phyloP scores from a whole-genome alignment of 805 yeast species.

The Candida takata region DNA sequence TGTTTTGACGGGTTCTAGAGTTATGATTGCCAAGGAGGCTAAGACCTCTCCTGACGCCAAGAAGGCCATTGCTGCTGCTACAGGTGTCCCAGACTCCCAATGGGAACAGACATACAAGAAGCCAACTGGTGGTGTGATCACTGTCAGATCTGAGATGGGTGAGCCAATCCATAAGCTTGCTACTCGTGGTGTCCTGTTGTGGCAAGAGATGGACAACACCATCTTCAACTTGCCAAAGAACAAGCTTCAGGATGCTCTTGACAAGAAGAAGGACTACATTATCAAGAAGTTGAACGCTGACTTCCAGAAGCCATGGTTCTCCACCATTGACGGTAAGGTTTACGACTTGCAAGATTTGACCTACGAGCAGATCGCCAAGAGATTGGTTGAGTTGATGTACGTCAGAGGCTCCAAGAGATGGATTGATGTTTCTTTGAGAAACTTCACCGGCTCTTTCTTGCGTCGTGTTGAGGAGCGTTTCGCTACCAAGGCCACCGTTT shows the following conservation, averaged over 20 bases:
- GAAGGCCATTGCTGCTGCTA: conserved; percentile 78
- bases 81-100: conserved; percentile 81
- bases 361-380: conserved; percentile 79
- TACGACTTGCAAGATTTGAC: conserved; percentile 96
- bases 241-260: conserved; percentile 74
- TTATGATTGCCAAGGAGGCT: conserved; percentile 96
- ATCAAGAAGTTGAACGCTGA: conserved; percentile 84
- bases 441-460: conserved; percentile 77
- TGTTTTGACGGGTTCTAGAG: conserved; percentile 91
- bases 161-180: conserved; percentile 99
- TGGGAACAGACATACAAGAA: conserved; percentile 95
- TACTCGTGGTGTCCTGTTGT: conserved; percentile 92
- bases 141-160: conserved; percentile 98
- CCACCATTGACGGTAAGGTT: conserved; percentile 59
- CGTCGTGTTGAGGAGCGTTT: conserved; percentile 98
- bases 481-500: conserved; percentile 46
- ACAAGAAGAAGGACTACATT: conserved; percentile 79
- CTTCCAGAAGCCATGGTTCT: conserved; percentile 98
- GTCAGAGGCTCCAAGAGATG: conserved; percentile 73
- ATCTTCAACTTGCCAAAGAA: conserved; percentile 87
- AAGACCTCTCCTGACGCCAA: conserved; percentile 92
- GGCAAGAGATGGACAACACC: conserved; percentile 96
- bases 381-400: conserved; percentile 83
- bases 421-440: conserved; percentile 83
- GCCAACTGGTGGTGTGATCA: conserved; percentile 94